Conservation (phyloP, 1,284 basidiomycete species). For the Trichosporon sp. region DNA sequence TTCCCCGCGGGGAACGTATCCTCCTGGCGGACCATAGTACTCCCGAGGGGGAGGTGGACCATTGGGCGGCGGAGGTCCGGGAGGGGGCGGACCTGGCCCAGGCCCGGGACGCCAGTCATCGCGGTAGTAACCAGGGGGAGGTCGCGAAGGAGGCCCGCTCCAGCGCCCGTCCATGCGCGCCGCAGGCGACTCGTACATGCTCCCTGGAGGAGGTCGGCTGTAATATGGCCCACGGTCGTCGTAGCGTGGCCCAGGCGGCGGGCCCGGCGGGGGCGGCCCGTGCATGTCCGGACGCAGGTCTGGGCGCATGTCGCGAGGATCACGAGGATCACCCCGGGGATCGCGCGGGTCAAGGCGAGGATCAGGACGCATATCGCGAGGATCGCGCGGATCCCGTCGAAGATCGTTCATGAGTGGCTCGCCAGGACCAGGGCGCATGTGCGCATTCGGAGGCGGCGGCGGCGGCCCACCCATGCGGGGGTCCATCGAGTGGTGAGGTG, state of each 20-base stretch:
- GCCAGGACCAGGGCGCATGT: not conserved
- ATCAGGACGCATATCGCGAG: not conserved
- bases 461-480: not conserved
- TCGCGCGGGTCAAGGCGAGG: not conserved
- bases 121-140: not conserved
- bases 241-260: not conserved
- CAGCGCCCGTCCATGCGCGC: not conserved
- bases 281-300: not conserved
- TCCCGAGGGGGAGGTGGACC: not conserved
- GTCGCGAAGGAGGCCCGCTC: not conserved
- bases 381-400: not conserved
- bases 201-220: not conserved
- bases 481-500: not conserved
- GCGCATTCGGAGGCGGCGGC: not conserved
- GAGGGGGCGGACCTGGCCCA: not conserved
- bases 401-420: not conserved
- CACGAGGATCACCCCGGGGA: slow-evolving; percentile 1
- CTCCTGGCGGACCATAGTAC: not conserved
- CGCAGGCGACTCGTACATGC: not conserved
- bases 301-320: not conserved
- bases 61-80: not conserved
- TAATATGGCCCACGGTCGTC: slow-evolving; percentile 1
- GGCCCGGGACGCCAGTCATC: slow-evolving; percentile 1
- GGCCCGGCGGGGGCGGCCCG: not conserved
- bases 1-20: not conserved